Percentiles rank a stretch among this genome's conserved stretches.
Evolutionary conservation across 2,329 filamentous ascomycete genomes (phyloP).

Genomic region (Xylaria arbuscula): DNA sequence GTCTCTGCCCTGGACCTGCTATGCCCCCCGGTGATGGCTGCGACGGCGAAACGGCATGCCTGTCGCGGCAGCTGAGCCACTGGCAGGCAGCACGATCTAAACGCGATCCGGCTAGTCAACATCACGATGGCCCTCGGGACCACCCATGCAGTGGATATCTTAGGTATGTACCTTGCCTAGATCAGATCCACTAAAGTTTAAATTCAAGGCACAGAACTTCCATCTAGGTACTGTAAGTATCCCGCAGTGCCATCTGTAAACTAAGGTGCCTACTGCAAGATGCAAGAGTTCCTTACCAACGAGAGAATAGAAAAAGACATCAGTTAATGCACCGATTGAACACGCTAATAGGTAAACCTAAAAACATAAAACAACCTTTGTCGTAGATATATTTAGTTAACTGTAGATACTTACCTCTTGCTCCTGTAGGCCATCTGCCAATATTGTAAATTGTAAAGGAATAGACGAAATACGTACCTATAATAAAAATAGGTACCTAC

Average conservation of each 20-base stretch:
- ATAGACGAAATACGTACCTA: neutral
- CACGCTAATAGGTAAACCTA: no score
- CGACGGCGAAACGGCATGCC: neutral
- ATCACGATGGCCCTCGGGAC: conserved; percentile 32
- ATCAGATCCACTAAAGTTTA: conserved; percentile 9
- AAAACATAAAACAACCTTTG: no score
- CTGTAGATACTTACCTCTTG: neutral
- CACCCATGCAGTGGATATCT: neutral
- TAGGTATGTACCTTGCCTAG: neutral
- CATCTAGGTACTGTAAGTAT: neutral
- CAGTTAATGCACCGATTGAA: no score
- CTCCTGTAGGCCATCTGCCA: no score
- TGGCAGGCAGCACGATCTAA: conserved; percentile 38
- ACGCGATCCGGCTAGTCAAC: conserved; percentile 37
- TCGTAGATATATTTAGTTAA: no score
- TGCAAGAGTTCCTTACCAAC: neutral
- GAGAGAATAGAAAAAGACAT: no score
- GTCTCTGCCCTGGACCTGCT: neutral
- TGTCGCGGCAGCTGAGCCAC: conserved; percentile 41
- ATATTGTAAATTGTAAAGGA: neutral
- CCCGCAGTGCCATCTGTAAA: neutral
- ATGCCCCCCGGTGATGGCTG: conserved; percentile 27
- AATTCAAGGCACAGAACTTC: conserved; percentile 12
- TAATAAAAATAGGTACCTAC: no score
- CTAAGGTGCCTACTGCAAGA: neutral